Conservation (phyloP, 257 asterid species). For the Knoxia roxburghii region DNA sequence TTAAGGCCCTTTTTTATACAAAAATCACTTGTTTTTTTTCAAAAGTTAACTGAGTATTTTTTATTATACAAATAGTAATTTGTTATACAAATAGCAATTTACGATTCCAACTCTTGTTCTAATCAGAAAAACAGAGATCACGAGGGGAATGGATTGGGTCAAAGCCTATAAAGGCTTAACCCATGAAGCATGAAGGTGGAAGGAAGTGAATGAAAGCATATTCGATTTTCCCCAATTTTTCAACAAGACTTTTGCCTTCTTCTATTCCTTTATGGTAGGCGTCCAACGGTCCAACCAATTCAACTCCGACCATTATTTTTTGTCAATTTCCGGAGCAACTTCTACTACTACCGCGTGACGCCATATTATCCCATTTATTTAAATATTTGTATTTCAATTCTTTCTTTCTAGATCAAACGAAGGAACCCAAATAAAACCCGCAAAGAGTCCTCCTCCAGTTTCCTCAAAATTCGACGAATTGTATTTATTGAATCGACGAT, state of each 20-base stretch:
- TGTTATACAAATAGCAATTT: no score
- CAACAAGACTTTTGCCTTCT: not conserved
- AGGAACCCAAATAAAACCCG: slow-evolving; percentile 7
- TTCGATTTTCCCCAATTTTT: not conserved
- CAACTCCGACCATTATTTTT: not conserved
- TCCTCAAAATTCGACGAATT: slow-evolving; percentile 12
- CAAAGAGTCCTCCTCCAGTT: not conserved
- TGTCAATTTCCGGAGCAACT: not conserved
- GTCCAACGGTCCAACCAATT: not conserved
- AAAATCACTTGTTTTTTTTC: no score
- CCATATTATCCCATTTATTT: not conserved
- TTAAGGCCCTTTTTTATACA: no score
- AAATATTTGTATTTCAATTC: not conserved
- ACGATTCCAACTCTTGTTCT: no score
- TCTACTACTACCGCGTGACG: not conserved
- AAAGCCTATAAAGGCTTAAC: no score
- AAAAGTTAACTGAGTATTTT: no score
- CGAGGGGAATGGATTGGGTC: no score
- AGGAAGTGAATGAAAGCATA: no score
- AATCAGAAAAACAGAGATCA: no score
- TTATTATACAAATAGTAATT: no score
- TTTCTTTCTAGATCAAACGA: not conserved
- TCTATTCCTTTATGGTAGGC: not conserved
- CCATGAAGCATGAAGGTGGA: no score
- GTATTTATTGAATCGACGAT: not conserved